phyloP scores from a whole-genome alignment of 1,139 yeast species.

The Geotrichum candidum region DNA sequence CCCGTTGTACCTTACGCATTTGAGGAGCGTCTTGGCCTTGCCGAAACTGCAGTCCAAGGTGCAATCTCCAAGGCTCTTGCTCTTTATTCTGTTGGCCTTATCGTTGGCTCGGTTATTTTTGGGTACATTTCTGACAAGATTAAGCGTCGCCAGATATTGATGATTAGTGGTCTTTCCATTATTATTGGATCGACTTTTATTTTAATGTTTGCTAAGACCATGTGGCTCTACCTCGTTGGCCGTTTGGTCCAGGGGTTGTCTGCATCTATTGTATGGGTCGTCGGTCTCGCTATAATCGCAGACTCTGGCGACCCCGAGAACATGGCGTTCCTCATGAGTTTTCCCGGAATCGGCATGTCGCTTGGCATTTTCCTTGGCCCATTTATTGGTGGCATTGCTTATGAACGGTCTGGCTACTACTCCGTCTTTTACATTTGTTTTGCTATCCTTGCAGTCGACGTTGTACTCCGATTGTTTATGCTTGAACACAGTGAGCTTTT shows the following conservation, averaged over 20 bases:
- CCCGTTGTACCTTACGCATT: conserved; percentile 37
- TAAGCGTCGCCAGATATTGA: conserved; percentile 26
- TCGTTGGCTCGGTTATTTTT: conserved; percentile 31
- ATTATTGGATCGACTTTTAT: conserved; percentile 32
- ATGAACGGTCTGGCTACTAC: conserved; percentile 34
- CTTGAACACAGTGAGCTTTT: conserved; percentile 24
- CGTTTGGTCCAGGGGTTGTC: conserved; percentile 35
- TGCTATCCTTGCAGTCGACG: conserved; percentile 31
- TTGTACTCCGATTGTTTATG: conserved; percentile 34
- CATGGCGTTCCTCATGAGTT: conserved; percentile 31
- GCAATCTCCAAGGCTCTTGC: conserved; percentile 32
- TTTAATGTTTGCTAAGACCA: conserved; percentile 28
- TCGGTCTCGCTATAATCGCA: conserved; percentile 36
- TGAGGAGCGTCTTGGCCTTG: conserved; percentile 27
- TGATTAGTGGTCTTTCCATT: conserved; percentile 33
- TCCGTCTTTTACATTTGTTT: conserved; percentile 34
- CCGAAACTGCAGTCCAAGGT: conserved; percentile 28
- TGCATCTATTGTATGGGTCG: conserved; percentile 38
- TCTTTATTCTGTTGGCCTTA: conserved; percentile 34
- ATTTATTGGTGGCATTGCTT: conserved; percentile 35
- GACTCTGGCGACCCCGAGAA: conserved; percentile 29
- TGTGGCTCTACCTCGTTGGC: conserved; percentile 32
- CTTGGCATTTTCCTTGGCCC: conserved; percentile 35
- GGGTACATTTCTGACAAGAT: conserved; percentile 32
- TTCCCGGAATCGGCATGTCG: conserved; percentile 32